Evolutionary conservation across 2,329 filamentous ascomycete genomes (phyloP).

Genomic region (Penicillium capsulatum): DNA sequence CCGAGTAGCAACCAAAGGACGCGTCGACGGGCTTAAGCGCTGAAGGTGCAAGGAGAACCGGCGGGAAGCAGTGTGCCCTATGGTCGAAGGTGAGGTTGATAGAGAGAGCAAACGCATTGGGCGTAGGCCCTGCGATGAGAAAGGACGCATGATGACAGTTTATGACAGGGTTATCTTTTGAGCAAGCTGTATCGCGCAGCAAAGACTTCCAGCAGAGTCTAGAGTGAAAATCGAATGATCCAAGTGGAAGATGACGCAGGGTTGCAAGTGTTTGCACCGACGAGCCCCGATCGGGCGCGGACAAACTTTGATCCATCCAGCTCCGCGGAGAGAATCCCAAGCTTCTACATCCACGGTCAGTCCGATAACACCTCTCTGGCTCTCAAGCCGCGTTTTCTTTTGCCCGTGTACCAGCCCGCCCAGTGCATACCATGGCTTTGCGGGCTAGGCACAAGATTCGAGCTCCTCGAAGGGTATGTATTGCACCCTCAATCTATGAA

Average conservation of each 20-base stretch:
- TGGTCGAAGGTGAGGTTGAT: slow-evolving; percentile 14
- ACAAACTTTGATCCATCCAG: slow-evolving; percentile 16
- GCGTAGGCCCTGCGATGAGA: slow-evolving; percentile 23
- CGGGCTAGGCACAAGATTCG: slow-evolving; percentile 61
- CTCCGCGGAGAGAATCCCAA: slow-evolving; percentile 22
- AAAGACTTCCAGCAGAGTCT: too few species aligned
- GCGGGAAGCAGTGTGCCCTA: slow-evolving; percentile 16
- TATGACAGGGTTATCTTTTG: neutral
- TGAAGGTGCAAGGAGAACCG: slow-evolving; percentile 18
- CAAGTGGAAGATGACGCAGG: too few species aligned
- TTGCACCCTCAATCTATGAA: slow-evolving; percentile 6
- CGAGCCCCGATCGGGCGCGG: too few species aligned
- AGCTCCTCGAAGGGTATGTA: slow-evolving; percentile 61
- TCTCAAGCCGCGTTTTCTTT: neutral
- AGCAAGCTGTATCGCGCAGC: too few species aligned
- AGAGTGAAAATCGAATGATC: too few species aligned
- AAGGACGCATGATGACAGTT: slow-evolving; percentile 16
- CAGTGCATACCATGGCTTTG: slow-evolving; percentile 44
- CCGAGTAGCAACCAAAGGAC: slow-evolving; percentile 2
- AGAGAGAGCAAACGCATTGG: slow-evolving; percentile 12
- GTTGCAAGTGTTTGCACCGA: too few species aligned
- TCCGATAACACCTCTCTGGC: neutral
- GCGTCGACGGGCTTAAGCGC: slow-evolving; percentile 6
- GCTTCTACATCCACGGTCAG: neutral
- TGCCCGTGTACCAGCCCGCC: slow-evolving; percentile 8